phyloP scores from a whole-genome alignment of 176 grass and related monocot genomes.

The Melocanna baccifera region DNA sequence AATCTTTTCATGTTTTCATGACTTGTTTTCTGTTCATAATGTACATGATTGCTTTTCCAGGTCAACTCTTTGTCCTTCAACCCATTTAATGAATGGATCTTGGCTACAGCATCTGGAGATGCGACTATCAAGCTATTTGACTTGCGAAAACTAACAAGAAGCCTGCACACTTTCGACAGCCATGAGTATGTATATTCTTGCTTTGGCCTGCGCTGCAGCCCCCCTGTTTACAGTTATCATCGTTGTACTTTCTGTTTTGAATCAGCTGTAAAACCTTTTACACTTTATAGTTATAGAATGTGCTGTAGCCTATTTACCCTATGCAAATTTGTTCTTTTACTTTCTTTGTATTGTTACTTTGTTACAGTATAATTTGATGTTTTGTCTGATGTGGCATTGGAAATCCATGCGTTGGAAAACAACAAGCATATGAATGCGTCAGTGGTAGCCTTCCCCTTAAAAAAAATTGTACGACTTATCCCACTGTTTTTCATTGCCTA shows the following conservation, averaged over 20 bases:
- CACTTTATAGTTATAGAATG: background rate
- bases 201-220: background rate
- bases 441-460: background rate
- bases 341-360: background rate
- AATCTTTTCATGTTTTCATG: background rate
- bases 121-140: slow-evolving; percentile 85
- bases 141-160: slow-evolving; percentile 66
- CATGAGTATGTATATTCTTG: slow-evolving; percentile 58
- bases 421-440: background rate
- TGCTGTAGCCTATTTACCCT: background rate
- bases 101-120: slow-evolving; percentile 89
- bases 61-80: slow-evolving; percentile 95
- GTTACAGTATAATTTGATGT: background rate
- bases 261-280: background rate
- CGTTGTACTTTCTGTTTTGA: background rate
- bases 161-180: slow-evolving; percentile 73
- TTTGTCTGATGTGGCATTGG: background rate
- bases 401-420: background rate
- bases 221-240: background rate
- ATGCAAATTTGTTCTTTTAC: background rate
- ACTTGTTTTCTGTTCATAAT: slow-evolving; percentile 23
- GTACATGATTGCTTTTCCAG: slow-evolving; percentile 21
- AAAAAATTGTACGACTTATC: background rate
- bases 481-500: background rate
- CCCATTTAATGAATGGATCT: slow-evolving; percentile 94